phyloP scores from a whole-genome alignment of 352 stramenopile species.

The Globisporangium irregulare region DNA sequence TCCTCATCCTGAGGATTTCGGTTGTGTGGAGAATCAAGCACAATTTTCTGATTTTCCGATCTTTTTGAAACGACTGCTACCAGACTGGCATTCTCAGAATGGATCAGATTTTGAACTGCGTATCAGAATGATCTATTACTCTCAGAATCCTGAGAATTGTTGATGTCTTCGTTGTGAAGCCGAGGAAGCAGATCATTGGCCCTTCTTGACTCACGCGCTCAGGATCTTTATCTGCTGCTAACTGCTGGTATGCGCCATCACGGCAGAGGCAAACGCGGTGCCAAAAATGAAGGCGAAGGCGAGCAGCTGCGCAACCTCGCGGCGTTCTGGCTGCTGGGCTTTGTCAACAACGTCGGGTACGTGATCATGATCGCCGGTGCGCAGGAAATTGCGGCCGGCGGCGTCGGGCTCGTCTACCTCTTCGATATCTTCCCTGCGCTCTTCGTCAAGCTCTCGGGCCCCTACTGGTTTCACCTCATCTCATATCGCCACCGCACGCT shows the following conservation, averaged over 20 bases:
- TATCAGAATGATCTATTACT: too few relatives aligned
- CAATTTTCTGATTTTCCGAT: neutral
- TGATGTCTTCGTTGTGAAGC: neutral
- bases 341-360: constrained; percentile 94
- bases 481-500: constrained; percentile 84
- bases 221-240: neutral
- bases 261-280: neutral
- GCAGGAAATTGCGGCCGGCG: constrained; percentile 89
- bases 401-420: constrained; percentile 91
- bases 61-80: neutral
- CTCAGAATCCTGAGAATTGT: too few relatives aligned
- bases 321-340: constrained; percentile 91
- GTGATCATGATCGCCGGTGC: constrained; percentile 94
- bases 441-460: constrained; percentile 85
- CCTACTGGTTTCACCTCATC: constrained; percentile 94
- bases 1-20: neutral
- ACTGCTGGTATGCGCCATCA: neutral
- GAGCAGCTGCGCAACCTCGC: constrained; percentile 60
- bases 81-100: too few relatives aligned
- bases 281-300: neutral
- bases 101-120: too few relatives aligned
- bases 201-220: too few relatives aligned
- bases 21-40: neutral
- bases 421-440: constrained; percentile 90
- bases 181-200: neutral